Base-by-base conservation (phyloP, 495 filamentous ascomycete genomes). In the Bathelium albidoporum region DNA sequence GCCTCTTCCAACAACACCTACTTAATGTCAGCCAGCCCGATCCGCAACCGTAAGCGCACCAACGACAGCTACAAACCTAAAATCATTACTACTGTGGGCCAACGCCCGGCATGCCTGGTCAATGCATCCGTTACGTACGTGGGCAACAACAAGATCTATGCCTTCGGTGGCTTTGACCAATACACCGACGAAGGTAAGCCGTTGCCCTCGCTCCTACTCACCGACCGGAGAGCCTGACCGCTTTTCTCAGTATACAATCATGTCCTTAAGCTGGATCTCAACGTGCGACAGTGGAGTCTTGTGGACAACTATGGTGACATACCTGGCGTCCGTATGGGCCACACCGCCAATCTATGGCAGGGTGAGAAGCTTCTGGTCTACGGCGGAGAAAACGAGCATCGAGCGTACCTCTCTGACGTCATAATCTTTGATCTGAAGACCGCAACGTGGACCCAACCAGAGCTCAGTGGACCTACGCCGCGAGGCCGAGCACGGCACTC, bases 221-320 rank as follows among this genome's bases (percentile, higher is more conserved):
- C 3, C 60, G 39, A 1, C 12, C 29, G 32, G 61, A 29, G 31
- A 32, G 49, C 64, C 55, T n/a, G 22, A 60, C 16, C 4, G 0
- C 24, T 62, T 11, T n/a, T 28, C 29, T 26, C 64, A 89, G 94
- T 98, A 29, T 98, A 97, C 79, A 98, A 98, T 71, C 95, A 97
- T 77, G 94, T 98, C 55, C 79, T 98, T 58, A 86, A 83, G 67
- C 76, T 98, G 32, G 89, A 97, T 73, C 78, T 98, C 60, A 82
- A 87, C 65, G 89, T 86, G 49, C 83, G 92, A 63, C 89, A 91
- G 69, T 98, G 94, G 94, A 93, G 85, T 43, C 78, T 98, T 24
- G 91, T 98, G 11, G 94, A 98, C 73, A 98, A 98, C 74, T 98
- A 95, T 77, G 94, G 94, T 18, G 94, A 97, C 74, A 98, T 98